These are phyloP conservation scores for Arthrobotrys iridis DNA, from an alignment of 2,329 filamentous ascomycete species.

Conservation along the genomic window DNA sequence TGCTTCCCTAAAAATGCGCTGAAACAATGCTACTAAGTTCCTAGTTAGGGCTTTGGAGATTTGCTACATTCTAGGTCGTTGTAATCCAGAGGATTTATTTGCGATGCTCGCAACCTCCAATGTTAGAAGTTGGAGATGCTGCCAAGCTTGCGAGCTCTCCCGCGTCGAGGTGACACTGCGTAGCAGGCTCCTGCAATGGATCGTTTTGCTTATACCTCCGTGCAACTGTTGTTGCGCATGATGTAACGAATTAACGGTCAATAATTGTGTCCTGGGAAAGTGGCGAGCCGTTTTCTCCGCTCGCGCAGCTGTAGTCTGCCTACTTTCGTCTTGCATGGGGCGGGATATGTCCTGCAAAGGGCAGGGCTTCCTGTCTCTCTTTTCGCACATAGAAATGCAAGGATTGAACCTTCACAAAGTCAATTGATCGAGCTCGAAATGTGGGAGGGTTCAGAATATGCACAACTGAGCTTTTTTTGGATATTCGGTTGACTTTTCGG, in stretches of 20 bases:
- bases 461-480: constrained; percentile 15
- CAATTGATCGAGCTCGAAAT: neutral
- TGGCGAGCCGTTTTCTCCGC: constrained; percentile 17
- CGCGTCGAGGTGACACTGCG: constrained; percentile 48
- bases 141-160: neutral
- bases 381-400: constrained; percentile 34
- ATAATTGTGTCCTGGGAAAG: constrained; percentile 7
- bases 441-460: constrained; percentile 1
- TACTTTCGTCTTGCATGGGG: constrained; percentile 34
- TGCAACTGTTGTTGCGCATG: constrained; percentile 32
- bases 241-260: constrained; percentile 34
- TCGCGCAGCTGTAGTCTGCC: constrained; percentile 28
- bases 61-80: no score
- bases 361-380: constrained; percentile 22
- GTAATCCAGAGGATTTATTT: no score
- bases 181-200: neutral
- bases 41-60: neutral
- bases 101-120: neutral
- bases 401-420: constrained; percentile 20
- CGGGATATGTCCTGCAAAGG: constrained; percentile 23
- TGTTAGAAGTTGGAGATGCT: constrained; percentile 19
- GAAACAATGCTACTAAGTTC: constrained; percentile 16
- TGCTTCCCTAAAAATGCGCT: constrained; percentile 22
- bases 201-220: neutral
- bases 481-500: constrained; percentile 23